These are phyloP conservation scores for Neostapfia colusana DNA, from an alignment of 176 grass and related monocot genomes.

Conservation along the genomic window DNA sequence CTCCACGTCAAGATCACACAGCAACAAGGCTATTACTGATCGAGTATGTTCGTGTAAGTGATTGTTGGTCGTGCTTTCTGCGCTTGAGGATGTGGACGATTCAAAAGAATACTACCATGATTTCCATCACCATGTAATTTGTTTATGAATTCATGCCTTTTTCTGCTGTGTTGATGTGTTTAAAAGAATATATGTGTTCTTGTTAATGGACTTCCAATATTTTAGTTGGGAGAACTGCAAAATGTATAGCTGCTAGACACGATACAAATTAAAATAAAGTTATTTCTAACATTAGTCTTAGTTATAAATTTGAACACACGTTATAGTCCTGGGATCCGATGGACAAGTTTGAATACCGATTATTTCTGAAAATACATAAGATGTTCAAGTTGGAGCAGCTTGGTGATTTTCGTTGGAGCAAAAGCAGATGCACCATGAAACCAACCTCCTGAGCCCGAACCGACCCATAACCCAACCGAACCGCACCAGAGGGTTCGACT, in stretches of 20 bases:
- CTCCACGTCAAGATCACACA: slow-evolving; percentile 64
- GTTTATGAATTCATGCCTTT: neutral
- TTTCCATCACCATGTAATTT: neutral
- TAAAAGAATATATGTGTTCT: neutral
- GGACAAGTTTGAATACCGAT: no score
- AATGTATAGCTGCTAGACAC: no score
- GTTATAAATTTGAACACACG: no score
- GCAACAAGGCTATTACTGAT: slow-evolving; percentile 30
- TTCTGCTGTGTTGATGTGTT: neutral
- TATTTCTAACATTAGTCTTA: no score
- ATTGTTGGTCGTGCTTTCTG: neutral
- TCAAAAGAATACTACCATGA: neutral
- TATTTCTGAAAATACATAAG: no score
- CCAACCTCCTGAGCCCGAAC: neutral
- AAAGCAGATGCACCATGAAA: neutral
- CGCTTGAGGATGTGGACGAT: neutral
- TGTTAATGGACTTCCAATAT: no score
- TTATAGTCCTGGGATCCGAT: no score
- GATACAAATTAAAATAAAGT: no score
- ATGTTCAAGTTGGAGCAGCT: no score
- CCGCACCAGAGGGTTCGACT: neutral
- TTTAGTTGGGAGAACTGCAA: no score
- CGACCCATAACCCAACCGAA: neutral
- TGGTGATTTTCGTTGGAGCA: neutral
- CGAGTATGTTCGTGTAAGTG: neutral